Conservation (phyloP, 2,329 filamentous ascomycete species). For the Fusarium concolor region DNA sequence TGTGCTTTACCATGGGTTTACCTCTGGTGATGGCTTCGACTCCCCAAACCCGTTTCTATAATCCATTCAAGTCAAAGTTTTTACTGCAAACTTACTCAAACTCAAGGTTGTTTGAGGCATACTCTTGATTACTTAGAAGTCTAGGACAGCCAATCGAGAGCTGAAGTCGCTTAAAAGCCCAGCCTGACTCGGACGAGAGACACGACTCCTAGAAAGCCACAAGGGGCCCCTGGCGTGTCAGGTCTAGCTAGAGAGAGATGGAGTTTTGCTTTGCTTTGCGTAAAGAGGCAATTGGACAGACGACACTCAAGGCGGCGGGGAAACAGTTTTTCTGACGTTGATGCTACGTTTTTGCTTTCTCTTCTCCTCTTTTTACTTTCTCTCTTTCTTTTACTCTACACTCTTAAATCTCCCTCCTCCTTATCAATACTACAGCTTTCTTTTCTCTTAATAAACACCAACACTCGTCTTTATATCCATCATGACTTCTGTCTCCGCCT, state of each 20-base stretch:
- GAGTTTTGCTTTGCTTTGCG: constrained; percentile 19
- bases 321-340: constrained; percentile 31
- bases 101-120: neutral
- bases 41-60: constrained; percentile 21
- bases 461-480: neutral
- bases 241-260: constrained; percentile 7
- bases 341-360: constrained; percentile 17
- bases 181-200: constrained; percentile 7
- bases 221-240: constrained; percentile 14
- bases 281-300: constrained; percentile 37
- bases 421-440: too few relatives aligned
- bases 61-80: neutral
- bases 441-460: neutral
- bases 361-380: constrained; percentile 1
- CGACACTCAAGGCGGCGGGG: constrained; percentile 26
- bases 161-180: neutral
- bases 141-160: neutral
- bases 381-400: neutral
- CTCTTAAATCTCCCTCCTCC: neutral
- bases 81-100: neutral
- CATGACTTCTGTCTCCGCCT: constrained; percentile 28
- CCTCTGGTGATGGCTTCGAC: constrained; percentile 20
- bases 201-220: constrained; percentile 20
- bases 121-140: neutral
- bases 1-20: neutral